phyloP scores from a whole-genome alignment of 2,329 filamentous ascomycete genomes.

The Cryphonectria parasitica region DNA sequence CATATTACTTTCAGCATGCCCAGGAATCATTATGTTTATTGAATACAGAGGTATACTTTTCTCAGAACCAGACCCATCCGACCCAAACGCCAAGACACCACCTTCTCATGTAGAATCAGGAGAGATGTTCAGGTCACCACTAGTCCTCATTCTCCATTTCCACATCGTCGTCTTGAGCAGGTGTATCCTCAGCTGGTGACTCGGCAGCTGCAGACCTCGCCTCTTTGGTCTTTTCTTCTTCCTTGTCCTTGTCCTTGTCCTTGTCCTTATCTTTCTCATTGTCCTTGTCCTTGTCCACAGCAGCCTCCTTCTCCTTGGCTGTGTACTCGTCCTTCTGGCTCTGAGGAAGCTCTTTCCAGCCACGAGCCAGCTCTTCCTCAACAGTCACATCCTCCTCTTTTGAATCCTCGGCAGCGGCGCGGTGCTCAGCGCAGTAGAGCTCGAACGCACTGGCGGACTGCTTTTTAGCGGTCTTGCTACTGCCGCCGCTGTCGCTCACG shows the following conservation, averaged over 20 bases:
- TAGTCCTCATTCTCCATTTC: conserved; percentile 53
- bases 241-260: conserved; percentile 51
- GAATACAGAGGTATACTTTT: conserved; percentile 8
- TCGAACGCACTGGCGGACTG: conserved; percentile 55
- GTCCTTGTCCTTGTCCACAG: conserved; percentile 26
- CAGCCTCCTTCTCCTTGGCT: conserved; percentile 35
- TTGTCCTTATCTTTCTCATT: conserved; percentile 34
- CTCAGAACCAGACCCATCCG: neutral
- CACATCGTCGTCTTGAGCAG: conserved; percentile 51
- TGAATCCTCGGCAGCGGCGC: conserved; percentile 45
- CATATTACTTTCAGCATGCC: neutral
- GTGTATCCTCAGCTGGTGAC: conserved; percentile 33
- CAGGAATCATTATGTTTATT: neutral
- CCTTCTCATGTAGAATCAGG: neutral
- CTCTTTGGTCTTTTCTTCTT: conserved; percentile 22
- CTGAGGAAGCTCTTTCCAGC: conserved; percentile 58
- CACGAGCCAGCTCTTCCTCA: conserved; percentile 59
- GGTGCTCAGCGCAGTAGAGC: conserved; percentile 56
- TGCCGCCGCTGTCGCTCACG: conserved; percentile 31
- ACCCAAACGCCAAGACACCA: conserved; percentile 8
- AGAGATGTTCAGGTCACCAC: neutral
- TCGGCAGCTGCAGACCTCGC: conserved; percentile 17
- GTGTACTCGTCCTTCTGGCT: conserved; percentile 55
- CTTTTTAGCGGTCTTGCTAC: conserved; percentile 43
- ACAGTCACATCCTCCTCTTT: conserved; percentile 51